Percentiles rank a stretch among this genome's conserved stretches.
Evolutionary conservation across 495 filamentous ascomycete species (phyloP).

Genomic region (Thermothielavioides terrestris): DNA sequence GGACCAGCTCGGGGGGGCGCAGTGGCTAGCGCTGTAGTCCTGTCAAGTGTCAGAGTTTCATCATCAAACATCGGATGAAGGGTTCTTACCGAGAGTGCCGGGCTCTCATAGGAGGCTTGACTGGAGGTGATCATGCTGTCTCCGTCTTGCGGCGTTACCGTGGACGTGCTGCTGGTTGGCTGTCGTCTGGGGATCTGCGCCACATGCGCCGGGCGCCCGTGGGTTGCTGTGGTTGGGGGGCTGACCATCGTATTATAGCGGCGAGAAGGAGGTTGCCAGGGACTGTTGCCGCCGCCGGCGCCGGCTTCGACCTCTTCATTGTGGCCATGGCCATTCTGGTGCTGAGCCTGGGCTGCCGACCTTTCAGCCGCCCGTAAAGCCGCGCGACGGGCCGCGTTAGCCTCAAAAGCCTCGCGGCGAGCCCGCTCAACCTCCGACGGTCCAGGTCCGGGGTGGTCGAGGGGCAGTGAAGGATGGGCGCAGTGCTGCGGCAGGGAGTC

Average conservation of each 20-base stretch:
- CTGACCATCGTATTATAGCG: too few species aligned
- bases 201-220: neutral
- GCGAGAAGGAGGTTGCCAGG: neutral
- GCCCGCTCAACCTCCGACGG: slow-evolving; percentile 9
- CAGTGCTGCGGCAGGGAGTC: slow-evolving; percentile 7
- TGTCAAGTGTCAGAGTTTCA: neutral
- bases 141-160: neutral
- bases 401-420: neutral
- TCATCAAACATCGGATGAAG: neutral
- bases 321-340: neutral
- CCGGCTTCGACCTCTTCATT: too few species aligned
- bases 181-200: neutral
- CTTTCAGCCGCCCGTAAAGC: neutral
- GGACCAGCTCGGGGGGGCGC: slow-evolving; percentile 1
- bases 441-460: slow-evolving; percentile 8
- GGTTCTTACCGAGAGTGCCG: too few species aligned
- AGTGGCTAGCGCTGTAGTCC: neutral
- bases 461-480: slow-evolving; percentile 17
- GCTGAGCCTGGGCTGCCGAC: neutral
- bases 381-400: too few species aligned
- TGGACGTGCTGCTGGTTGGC: neutral
- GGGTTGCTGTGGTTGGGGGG: neutral
- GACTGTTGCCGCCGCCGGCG: too few species aligned
- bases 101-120: too few species aligned
- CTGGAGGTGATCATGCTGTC: too few species aligned